Base-by-base conservation (phyloP, 2,329 filamentous ascomycete genomes). In the Cryoendolithus antarcticus region DNA sequence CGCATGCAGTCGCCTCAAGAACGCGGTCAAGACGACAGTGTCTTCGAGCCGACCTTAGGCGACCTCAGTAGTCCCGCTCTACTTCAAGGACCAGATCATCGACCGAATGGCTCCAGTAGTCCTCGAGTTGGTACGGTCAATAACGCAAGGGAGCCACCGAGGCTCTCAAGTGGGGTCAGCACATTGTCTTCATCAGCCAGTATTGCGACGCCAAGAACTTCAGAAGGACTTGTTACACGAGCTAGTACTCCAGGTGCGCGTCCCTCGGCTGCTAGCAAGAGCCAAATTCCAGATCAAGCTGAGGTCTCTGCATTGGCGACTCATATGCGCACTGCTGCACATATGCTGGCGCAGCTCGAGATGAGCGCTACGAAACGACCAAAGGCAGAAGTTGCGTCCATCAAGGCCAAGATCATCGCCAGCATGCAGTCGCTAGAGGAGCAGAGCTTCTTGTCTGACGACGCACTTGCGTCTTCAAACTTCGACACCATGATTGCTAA, bases 401-500 rank as follows among this genome's bases (percentile, higher is more conserved):
- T 91, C 57, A 74, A 85, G 49, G 78, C 82, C 31, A 86, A 85
- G 62, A 91, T 91, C 47, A 91, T 91, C 51, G 84, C 84, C 2
- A 89, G 83, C 58, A 91, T 91, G 85, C 84, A 91, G 58, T 86
- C 74, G 48, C 64, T 91, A 6, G 84, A 91, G 59, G 85, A 91
- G 59, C 81, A 89, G 57, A 88, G 78, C 56, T 91, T 91, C 51
- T 77, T 86, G 36, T 63, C 75, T 2, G 82, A 86, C 45, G 82
- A 86, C 36, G 66, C 66, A n/a, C 51, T 53, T 4, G 72, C 77
- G 43, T 71, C 75, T 0, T 81, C 83, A 11, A 88, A 80, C 0
- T 89, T 91, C 49, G 84, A 89, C 49, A 77, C 75, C 41, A 89
- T 91, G 53, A 86, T 91, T 61, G 81, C 81, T 15, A 82, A 82